Percentiles rank a stretch among this genome's conserved stretches.
Evolutionary conservation across 1,139 yeast genomes (phyloP).

Genomic region (Geotrichum europaeum): DNA sequence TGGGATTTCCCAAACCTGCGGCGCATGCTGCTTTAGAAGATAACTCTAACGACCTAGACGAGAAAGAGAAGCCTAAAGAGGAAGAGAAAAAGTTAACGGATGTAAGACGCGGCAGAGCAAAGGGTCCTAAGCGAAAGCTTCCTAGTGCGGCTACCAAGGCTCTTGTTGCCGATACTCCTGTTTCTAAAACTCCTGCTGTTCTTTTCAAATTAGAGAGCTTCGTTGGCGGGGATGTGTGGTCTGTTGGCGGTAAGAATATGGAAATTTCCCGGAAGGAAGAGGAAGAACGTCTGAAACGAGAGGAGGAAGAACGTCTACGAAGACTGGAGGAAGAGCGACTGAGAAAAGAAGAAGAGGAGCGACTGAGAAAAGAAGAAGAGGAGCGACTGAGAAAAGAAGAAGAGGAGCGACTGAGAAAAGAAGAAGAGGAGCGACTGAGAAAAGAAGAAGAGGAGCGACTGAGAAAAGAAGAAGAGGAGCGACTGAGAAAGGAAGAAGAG

Average conservation of each 20-base stretch:
- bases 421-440: neutral
- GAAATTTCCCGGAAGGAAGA: neutral
- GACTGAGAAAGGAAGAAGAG: neutral
- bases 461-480: neutral
- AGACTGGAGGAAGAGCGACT: neutral
- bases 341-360: neutral
- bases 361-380: neutral
- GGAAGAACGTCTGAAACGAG: neutral
- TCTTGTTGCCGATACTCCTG: neutral
- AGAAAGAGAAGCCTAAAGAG: conserved; percentile 5
- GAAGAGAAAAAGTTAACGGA: conserved; percentile 26
- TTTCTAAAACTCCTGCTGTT: neutral
- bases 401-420: neutral
- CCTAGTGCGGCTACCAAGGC: conserved; percentile 46
- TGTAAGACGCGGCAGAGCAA: conserved; percentile 49
- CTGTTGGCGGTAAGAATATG: conserved; percentile 15
- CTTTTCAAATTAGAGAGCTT: conserved; percentile 18
- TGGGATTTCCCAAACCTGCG: conserved; percentile 24
- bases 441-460: neutral
- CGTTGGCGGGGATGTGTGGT: conserved; percentile 28
- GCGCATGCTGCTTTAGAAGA: conserved; percentile 17
- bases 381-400: conserved; percentile 45
- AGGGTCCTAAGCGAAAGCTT: conserved; percentile 75
- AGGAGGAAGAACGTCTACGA: neutral
- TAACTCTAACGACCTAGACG: conserved; percentile 10